Evolutionary conservation across 2,329 filamentous ascomycete genomes (phyloP), one percentile per base, ranked within the genome.

Genomic region (Orbilia javanica): DNA sequence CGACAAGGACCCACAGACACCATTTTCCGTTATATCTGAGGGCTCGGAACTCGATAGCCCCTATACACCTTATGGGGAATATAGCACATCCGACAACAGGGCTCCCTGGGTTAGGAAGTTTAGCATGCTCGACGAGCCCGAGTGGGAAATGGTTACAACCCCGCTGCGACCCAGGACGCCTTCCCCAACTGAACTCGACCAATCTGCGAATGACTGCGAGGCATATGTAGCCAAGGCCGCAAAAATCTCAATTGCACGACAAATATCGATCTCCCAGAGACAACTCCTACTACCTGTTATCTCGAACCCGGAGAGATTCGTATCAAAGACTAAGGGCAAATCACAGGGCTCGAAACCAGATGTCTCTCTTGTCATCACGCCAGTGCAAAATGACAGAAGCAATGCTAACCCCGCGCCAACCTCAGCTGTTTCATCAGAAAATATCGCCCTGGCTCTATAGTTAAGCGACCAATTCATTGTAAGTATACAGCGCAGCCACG

Each of bases 221-320:
- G 82, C 83, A 22, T 85, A 84, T 5, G 83, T 88, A 13, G 86
- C 87, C 79, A 86, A 86, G 50, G 88, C 89, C 1, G 89, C 90
- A 3, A 88, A 91, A 83, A 86, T 90, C 53, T 91, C 89, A 1
- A 91, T 92, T 80, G 90, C 90, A 0, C 86, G 90, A 0, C 90
- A 92, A 82, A 91, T 92, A 80, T 90, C 88, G 80, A 85, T 92
- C 27, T 90, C 89, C 11, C 90, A 91, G 83, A 86, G 88, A 18
- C 87, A 88, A 81, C 84, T 91, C 79, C 84, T 91, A 18, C 86
- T 87, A 57, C 88, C 89, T 11, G 83, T 89, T 11, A 80, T 81
- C 20, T 79, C 80, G 1, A 80, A 79, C 64, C 79, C 79, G 0
- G 79, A 81, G 22, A 79, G 80, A 48, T 79, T 81, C 31, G 79